A percentile compares a stretch with the other conserved stretches of the same genome.
These are phyloP conservation scores for Cornus kousa DNA, from an alignment of 148 eudicot species.

Conservation along the genomic window DNA sequence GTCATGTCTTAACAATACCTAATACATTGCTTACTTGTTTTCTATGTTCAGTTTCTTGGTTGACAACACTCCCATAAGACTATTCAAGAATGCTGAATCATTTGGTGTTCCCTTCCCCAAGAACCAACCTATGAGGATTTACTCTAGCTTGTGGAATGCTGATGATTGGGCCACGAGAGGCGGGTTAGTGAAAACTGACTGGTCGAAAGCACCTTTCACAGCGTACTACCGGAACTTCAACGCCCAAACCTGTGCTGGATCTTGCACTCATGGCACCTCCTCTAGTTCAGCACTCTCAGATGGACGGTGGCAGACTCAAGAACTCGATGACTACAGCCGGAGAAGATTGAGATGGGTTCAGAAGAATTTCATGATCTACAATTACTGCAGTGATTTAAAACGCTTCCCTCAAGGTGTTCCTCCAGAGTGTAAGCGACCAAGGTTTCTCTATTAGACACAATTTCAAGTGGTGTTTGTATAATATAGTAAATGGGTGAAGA, in stretches of 20 bases:
- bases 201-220: slow-evolving; percentile 55
- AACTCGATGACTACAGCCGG: slow-evolving; percentile 32
- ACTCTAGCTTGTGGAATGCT: slow-evolving; percentile 56
- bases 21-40: not conserved
- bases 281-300: not conserved
- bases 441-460: not conserved
- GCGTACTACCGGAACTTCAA: slow-evolving; percentile 50
- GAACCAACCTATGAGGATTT: slow-evolving; percentile 50
- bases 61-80: slow-evolving; percentile 39
- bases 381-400: slow-evolving; percentile 45
- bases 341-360: slow-evolving; percentile 50
- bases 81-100: slow-evolving; percentile 36
- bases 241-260: slow-evolving; percentile 36
- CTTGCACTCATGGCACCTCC: slow-evolving; percentile 4
- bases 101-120: slow-evolving; percentile 48
- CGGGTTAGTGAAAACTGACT: slow-evolving; percentile 47
- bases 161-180: slow-evolving; percentile 71
- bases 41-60: slow-evolving; percentile 40
- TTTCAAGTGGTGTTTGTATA: not conserved
- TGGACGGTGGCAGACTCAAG: slow-evolving; percentile 37
- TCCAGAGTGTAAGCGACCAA: slow-evolving; percentile 38
- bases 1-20: not conserved
- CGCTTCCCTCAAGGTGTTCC: slow-evolving; percentile 48
- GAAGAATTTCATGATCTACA: slow-evolving; percentile 43
- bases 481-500: not conserved